A percentile compares a stretch with the other conserved stretches of the same genome.
phyloP scores from a whole-genome alignment of 495 filamentous ascomycete species.

The Tetracladium setigerum region DNA sequence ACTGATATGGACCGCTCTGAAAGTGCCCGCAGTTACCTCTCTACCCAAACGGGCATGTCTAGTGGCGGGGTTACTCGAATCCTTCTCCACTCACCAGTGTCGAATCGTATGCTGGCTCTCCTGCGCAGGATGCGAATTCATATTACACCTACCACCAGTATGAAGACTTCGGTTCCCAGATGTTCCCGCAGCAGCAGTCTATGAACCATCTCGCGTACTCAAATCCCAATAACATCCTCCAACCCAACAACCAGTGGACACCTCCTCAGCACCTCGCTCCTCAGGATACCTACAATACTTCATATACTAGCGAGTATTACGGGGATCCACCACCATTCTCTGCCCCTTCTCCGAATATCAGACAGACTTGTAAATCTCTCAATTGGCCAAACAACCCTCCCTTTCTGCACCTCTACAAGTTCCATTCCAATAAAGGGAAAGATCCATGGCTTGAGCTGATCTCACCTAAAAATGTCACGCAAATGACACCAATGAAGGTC shows the following conservation, averaged over 20 bases:
- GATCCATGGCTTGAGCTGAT: constrained; percentile 10
- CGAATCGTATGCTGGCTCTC: too few species aligned
- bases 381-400: constrained; percentile 1
- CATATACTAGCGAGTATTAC: not conserved
- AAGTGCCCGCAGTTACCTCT: too few species aligned
- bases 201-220: not conserved
- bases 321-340: too few species aligned
- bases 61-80: too few species aligned
- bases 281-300: not conserved
- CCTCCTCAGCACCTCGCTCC: not conserved
- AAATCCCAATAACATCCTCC: not conserved
- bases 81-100: too few species aligned
- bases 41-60: too few species aligned
- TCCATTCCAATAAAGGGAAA: constrained; percentile 10
- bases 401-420: constrained; percentile 10
- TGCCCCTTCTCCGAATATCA: too few species aligned
- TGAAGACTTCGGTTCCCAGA: too few species aligned
- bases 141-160: too few species aligned
- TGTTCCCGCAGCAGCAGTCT: too few species aligned
- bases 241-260: not conserved
- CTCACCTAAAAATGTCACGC: not conserved
- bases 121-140: too few species aligned
- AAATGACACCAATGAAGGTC: constrained; percentile 5
- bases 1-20: too few species aligned
- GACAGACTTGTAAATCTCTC: not conserved